Evolutionary conservation across 2,329 filamentous ascomycete species (phyloP).

Genomic region (Diplocarpon rosae): DNA sequence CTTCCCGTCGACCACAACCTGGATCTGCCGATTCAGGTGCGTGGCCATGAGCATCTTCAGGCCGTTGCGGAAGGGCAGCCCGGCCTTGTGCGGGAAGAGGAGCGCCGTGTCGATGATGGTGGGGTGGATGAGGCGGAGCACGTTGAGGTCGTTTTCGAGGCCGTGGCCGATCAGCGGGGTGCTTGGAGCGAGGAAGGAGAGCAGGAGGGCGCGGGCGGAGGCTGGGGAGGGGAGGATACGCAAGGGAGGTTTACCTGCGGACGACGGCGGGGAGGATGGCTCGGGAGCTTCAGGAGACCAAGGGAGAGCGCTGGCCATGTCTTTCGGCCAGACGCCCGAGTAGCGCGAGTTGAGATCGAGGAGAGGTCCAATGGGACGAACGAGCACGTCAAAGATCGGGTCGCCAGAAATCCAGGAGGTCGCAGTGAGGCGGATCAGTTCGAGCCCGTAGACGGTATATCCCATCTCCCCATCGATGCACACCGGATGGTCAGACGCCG

Average conservation of each 20-base stretch:
- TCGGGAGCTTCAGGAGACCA: conserved; percentile 31
- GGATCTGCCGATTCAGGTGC: conserved; percentile 67
- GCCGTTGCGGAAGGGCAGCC: conserved; percentile 66
- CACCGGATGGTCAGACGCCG: conserved; percentile 49
- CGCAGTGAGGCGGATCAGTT: conserved; percentile 81
- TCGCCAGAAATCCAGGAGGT: conserved; percentile 75
- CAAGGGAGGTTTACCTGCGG: conserved; percentile 35
- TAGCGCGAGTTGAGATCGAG: conserved; percentile 87
- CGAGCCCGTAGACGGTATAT: conserved; percentile 79
- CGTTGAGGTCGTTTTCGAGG: conserved; percentile 90
- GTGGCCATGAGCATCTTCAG: conserved; percentile 63
- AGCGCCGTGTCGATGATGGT: conserved; percentile 77
- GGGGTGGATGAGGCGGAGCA: conserved; percentile 72
- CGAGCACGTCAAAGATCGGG: conserved; percentile 70
- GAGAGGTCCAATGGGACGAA: conserved; percentile 71
- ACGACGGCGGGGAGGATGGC: conserved; percentile 18
- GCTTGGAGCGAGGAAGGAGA: conserved; percentile 59
- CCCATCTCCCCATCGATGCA: conserved; percentile 97
- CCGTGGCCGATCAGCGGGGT: conserved; percentile 89
- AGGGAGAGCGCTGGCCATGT: conserved; percentile 57
- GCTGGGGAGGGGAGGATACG: conserved; percentile 67
- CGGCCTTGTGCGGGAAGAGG: conserved; percentile 66
- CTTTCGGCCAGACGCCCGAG: conserved; percentile 73
- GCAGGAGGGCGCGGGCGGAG: conserved; percentile 65
- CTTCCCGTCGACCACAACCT: conserved; percentile 42